These are phyloP conservation scores for Hibiscus syriacus DNA, from an alignment of 345 rosid genomes.

Conservation along the genomic window DNA sequence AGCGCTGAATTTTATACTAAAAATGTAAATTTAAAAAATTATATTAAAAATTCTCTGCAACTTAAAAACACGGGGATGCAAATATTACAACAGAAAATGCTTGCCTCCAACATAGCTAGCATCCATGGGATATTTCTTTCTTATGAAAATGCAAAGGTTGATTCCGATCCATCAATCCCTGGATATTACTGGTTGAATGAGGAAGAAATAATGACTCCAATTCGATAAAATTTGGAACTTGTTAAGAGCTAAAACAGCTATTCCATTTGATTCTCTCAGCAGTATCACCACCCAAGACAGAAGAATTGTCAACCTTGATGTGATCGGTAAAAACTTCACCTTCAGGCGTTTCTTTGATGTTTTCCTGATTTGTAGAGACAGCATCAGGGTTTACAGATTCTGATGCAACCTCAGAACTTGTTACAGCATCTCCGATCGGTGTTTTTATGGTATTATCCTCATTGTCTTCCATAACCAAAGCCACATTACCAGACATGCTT, in stretches of 20 bases:
- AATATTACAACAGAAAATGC: constrained; percentile 3
- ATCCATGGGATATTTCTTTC: neutral
- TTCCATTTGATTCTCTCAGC: too few relatives aligned
- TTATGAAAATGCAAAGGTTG: neutral
- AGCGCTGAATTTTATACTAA: constrained; percentile 7
- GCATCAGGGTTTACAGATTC: constrained; percentile 13
- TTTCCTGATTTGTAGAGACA: neutral
- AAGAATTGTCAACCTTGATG: neutral
- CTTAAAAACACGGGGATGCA: constrained; percentile 4
- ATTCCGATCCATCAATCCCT: too few relatives aligned
- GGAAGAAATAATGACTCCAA: too few relatives aligned
- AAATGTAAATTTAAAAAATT: too few relatives aligned
- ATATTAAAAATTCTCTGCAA: neutral
- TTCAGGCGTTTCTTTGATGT: constrained; percentile 10
- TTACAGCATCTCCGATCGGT: constrained; percentile 4
- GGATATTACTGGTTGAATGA: too few relatives aligned
- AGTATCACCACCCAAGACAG: too few relatives aligned
- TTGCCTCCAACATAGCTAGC: neutral
- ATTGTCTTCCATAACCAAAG: too few relatives aligned
- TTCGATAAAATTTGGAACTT: neutral
- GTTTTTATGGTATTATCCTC: constrained; percentile 10
- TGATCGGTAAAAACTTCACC: constrained; percentile 8
- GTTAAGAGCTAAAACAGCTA: neutral
- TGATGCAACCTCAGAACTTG: neutral
- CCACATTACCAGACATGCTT: constrained; percentile 11